Conservation (phyloP, 192 early-diverging fungal species). For the Coemansia sp. region DNA sequence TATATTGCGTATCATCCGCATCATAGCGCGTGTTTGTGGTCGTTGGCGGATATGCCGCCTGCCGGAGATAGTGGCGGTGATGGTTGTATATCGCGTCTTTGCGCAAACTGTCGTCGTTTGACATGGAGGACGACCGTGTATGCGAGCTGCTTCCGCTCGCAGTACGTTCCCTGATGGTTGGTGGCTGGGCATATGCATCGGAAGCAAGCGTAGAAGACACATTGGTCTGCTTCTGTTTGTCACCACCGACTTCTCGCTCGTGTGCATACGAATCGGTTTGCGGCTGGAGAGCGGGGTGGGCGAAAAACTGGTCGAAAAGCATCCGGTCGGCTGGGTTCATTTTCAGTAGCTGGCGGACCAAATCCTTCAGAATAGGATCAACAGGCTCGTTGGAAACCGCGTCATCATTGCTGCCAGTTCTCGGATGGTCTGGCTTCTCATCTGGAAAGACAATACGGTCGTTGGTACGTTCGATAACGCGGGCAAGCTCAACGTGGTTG, state of each 20-base stretch:
- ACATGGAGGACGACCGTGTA: background rate
- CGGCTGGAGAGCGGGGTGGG: conserved; percentile 64
- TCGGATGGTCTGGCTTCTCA: conserved; percentile 26
- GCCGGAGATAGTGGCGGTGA: conserved; percentile 13
- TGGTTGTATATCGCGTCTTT: conserved; percentile 25
- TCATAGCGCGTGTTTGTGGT: background rate
- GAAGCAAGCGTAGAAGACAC: background rate
- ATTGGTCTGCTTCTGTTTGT: background rate
- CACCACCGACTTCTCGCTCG: background rate
- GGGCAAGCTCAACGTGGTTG: conserved; percentile 90
- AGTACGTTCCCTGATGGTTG: background rate
- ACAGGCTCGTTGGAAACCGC: conserved; percentile 3
- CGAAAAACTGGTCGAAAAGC: conserved; percentile 92
- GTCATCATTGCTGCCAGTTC: background rate
- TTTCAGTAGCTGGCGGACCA: conserved; percentile 81
- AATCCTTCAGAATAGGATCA: conserved; percentile 43
- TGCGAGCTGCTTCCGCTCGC: conserved; percentile 4
- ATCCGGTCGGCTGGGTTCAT: conserved; percentile 87
- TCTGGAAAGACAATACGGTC: conserved; percentile 89
- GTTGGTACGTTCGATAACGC: conserved; percentile 83
- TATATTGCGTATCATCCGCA: background rate
- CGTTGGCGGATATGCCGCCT: conserved; percentile 2
- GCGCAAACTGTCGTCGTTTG: conserved; percentile 2
- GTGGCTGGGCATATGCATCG: background rate
- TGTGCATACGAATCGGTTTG: background rate